Evolutionary conservation across 768 basidiomycete genomes (phyloP), one percentile per base, ranked within the genome.

Genomic region (Mrakia hoshinonis): DNA sequence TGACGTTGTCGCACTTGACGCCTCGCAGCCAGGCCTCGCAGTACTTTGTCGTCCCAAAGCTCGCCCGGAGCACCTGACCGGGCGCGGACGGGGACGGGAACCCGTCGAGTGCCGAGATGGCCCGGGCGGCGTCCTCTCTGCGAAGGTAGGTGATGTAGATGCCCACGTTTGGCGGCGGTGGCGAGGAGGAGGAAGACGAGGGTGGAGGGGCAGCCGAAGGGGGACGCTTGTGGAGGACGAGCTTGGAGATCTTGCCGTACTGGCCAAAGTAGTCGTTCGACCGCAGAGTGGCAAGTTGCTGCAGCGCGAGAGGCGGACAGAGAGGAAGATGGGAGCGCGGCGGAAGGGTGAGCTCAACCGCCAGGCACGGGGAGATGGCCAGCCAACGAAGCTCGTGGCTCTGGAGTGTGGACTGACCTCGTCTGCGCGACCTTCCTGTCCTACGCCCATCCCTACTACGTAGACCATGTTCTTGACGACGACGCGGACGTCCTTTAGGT

Each of bases 201-300:
- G 75, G 58, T 88, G 87, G 61, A 88, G 88, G 20, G 83, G 85
- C 69, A 85, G 76, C 69, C 11, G 90, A 86, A 4, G 87, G 83
- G 6, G 87, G 89, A 48, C 95, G 88, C 80, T 97, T 97, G 63
- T 91, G 88, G 38, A 99, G 85, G 67, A 97, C 83, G 61, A 99
- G 91, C 82, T 95, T 95, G 52, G 89, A 87, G 75, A 99, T 97
- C 82, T 94, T 97, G 75, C 96, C 96, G 80, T 97, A 99, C 78
- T 96, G 93, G 12, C 96, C 96, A 78, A 98, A 98, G 78, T 96
- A 97, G 75, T 99, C 96, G 75, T 88, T 88, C 6, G 92, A 93
- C 58, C 95, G 90, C 49, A 99, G 82, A 15, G 92, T 91, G 1
- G 92, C 88, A 75, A 97, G 67, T 73, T 73, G 72, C 72, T 73